Base-by-base conservation (phyloP, 805 yeast species). In the Monosporozyma yasuniensis region DNA sequence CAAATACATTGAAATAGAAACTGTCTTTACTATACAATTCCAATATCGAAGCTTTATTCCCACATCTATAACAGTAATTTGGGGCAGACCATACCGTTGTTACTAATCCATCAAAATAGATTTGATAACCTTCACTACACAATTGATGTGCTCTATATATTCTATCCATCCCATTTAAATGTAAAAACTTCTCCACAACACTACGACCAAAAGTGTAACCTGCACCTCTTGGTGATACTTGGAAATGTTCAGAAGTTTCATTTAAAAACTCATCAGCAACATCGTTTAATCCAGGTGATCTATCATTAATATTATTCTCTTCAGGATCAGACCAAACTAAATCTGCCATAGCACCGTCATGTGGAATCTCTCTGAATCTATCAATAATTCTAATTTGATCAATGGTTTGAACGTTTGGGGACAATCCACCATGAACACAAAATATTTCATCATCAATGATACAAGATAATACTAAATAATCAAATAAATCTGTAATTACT, bases 341-440 rank as follows among this genome's bases (percentile, higher is more conserved):
- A 66, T 93, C 99, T 1, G 99, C 99, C 97, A 93, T 93, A 14
- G 97, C 96, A 0, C 99, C 99, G 65, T 93, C 99, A 59, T 95
- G 99, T 0, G 99, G 99, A 11, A 95, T 88, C 65, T 93, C 99
- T 56, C 83, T 79, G 63, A 89, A 91, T 52, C 99, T 67, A 67
- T 93, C 99, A 8, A 95, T 83, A 14, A 93, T 81, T 54, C 85
- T 75, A 47, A 93, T 87, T 56, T 95, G 97, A 63, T 93, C 97
- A 21, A 93, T 76, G 7, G 93, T 86, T 62, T 91, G 98, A 44
- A 95, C 87, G 54, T 89, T 87, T 0, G 99, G 99, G 4, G 96
- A 87, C 5, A 93, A 69, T 0, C 99, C 99, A 4, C 99, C 99
- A 63, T 93, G 99, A 4, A 91, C 91, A 58, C 98, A 95, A 65